Percentiles rank a stretch among this genome's conserved stretches.
Evolutionary conservation across 179 eudicot species (phyloP).

Genomic region (Beta macrorhiza): DNA sequence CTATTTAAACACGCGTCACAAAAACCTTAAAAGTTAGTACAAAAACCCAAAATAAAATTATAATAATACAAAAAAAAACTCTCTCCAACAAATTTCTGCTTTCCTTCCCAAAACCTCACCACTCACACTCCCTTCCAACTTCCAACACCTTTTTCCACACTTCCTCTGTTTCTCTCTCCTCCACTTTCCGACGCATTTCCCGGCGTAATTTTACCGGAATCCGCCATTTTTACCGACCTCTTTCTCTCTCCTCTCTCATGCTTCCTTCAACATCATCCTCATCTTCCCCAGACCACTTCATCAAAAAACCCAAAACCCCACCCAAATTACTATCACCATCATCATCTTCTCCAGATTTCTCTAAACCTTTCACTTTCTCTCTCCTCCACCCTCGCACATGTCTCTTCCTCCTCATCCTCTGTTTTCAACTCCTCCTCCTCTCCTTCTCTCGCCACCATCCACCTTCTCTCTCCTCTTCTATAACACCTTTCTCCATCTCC

Average conservation of each 20-base stretch:
- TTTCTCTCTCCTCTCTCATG: not conserved
- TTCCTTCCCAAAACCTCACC: too few relatives aligned
- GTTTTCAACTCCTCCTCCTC: constrained; percentile 61
- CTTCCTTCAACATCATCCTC: constrained; percentile 17
- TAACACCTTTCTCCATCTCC: not conserved
- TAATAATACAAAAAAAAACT: too few relatives aligned
- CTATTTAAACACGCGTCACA: constrained; percentile 17
- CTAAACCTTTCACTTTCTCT: constrained; percentile 23
- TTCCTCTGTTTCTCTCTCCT: not conserved
- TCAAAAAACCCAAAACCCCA: constrained; percentile 35
- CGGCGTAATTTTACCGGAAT: constrained; percentile 21
- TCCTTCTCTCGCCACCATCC: constrained; percentile 20
- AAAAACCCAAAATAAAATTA: too few relatives aligned
- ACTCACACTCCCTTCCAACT: too few relatives aligned
- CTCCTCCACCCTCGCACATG: constrained; percentile 54
- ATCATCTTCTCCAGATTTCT: constrained; percentile 5
- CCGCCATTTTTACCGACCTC: not conserved
- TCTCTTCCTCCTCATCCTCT: constrained; percentile 53
- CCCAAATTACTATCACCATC: not conserved
- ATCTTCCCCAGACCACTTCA: not conserved
- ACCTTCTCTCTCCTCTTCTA: constrained; percentile 16
- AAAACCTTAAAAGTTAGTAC: too few relatives aligned
- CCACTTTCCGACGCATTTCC: not conserved
- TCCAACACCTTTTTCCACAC: too few relatives aligned
- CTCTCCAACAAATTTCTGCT: too few relatives aligned